These are phyloP conservation scores for Macrotyloma uniflorum DNA, from an alignment of 306 rosid species.

Conservation along the genomic window DNA sequence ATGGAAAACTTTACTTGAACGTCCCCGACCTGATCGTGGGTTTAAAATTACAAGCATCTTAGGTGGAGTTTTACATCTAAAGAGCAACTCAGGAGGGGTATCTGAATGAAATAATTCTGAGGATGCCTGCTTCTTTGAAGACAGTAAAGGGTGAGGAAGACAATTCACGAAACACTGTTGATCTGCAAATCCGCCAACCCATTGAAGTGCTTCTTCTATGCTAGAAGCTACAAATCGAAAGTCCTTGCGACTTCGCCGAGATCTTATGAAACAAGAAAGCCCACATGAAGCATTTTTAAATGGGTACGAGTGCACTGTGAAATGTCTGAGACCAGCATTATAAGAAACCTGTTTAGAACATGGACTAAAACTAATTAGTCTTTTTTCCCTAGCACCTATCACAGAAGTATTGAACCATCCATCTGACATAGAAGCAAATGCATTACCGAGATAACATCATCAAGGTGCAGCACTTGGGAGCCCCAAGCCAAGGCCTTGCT, in stretches of 20 bases:
- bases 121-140: slow-evolving; percentile 97
- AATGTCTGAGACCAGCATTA: slow-evolving; percentile 93
- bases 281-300: slow-evolving; percentile 73
- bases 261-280: slow-evolving; percentile 74
- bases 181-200: slow-evolving; percentile 99
- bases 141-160: slow-evolving; percentile 92
- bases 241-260: slow-evolving; percentile 76
- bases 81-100: slow-evolving; percentile 92
- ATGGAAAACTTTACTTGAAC: slow-evolving; percentile 95
- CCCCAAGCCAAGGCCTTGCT: slow-evolving; percentile 93
- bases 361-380: slow-evolving; percentile 39
- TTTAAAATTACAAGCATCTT: slow-evolving; percentile 96
- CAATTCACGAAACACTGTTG: slow-evolving; percentile 91
- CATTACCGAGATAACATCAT: slow-evolving; percentile 90
- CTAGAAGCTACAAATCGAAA: slow-evolving; percentile 82
- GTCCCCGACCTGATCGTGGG: slow-evolving; percentile 96
- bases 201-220: slow-evolving; percentile 86
- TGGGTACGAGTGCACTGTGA: slow-evolving; percentile 89
- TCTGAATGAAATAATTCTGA: slow-evolving; percentile 81
- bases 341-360: slow-evolving; percentile 81
- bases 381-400: slow-evolving; percentile 22
- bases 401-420: slow-evolving; percentile 38
- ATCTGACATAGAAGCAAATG: slow-evolving; percentile 41
- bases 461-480: slow-evolving; percentile 70
- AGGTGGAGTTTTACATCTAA: slow-evolving; percentile 91